Base-by-base conservation (phyloP, 176 grass and related monocot species). In the Triticum urartu region DNA sequence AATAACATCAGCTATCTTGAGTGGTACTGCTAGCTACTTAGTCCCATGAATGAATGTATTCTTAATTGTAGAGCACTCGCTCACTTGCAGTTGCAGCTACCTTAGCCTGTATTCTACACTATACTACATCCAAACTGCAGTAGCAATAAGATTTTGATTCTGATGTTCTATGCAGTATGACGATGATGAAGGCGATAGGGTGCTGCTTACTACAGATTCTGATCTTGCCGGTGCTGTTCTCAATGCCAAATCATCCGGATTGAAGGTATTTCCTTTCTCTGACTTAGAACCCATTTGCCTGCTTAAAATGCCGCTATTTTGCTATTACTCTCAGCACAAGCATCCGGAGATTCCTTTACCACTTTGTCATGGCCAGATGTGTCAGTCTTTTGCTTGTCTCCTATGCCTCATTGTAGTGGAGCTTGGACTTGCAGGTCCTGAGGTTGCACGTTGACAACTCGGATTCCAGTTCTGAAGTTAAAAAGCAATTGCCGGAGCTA, bases 121-220 rank as follows among this genome's bases (percentile, higher is more conserved):
- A 32, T 0, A 26, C 15, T n/a, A 18, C 28, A 18, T 59, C 59
- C 20, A 63, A 77, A 33, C 8, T 30, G 20, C 12, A 68, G 26
- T n/a, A 48, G 18, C 20, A 74, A 48, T 80, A 71, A 67, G 8
- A 79, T 81, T 38, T 75, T 85, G 20, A 70, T 84, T 8, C 8
- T 87, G 36, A 68, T 81, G 80, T 60, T 84, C 52, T 47, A 59
- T 86, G 71, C 58, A 99, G 97, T 99, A 99, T 77, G 97, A 99
- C 30, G 97, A 96, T 81, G 97, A 99, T 79, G 94, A 99, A 91
- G 90, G 94, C 67, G 97, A 99, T 77, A 91, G 63, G 76, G 94
- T 96, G 48, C 71, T 99, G 35, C 88, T 99, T 15, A 91, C 85
- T 47, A 91, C 90, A 2, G 94, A 96, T 91, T 85, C 66, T 88